Base-by-base conservation (phyloP, 371 early-diverging fungal species). In the Haplosporangium sp. region DNA sequence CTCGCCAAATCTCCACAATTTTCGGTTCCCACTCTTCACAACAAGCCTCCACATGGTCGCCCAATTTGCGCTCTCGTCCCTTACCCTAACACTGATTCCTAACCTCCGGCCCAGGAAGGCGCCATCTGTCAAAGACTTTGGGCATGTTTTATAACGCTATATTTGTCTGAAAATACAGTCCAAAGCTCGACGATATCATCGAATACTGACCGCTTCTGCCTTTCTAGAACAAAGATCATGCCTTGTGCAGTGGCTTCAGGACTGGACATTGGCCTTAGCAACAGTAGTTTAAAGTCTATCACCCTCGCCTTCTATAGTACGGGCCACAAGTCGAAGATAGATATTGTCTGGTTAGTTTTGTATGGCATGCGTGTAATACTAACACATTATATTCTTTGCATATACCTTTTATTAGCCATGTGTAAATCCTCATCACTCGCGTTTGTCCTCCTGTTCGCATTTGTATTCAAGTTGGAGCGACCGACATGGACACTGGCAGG, bases 181-280 rank as follows among this genome's bases (percentile, higher is more conserved):
- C 45, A 16, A 16, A 11, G 5, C 13, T 16, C 13, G 11, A 45
- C 45, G 16, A 45, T 45, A 45, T 45, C 16, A 1, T 18, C 16
- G 20, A 20, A 50, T 63, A 63, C 63, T 47, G 18, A 42, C 56
- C 16, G n/a, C 48, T 56, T 57, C 56, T 21, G 16, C 58, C 41
- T 62, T 63, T 54, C 5, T 60, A 87, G 89, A 50, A 86, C 83
- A 64, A 89, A 87, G 57, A 84, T 89, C 6, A 82, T 96, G 16
- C 97, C 97, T 0, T 95, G 96, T 73, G 95, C 93, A 29, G 69
- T 95, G 6, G 94, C 96, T 0, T 94, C 96, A 11, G 94, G 93
- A 56, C 76, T 96, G 65, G 96, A 97, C 70, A 93, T 96, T 73
- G 97, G 96, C 2, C 83, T 96, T 48, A 94, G 95, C 64, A 96